phyloP scores from a whole-genome alignment of 768 basidiomycete species.

The Lepiota venenata region DNA sequence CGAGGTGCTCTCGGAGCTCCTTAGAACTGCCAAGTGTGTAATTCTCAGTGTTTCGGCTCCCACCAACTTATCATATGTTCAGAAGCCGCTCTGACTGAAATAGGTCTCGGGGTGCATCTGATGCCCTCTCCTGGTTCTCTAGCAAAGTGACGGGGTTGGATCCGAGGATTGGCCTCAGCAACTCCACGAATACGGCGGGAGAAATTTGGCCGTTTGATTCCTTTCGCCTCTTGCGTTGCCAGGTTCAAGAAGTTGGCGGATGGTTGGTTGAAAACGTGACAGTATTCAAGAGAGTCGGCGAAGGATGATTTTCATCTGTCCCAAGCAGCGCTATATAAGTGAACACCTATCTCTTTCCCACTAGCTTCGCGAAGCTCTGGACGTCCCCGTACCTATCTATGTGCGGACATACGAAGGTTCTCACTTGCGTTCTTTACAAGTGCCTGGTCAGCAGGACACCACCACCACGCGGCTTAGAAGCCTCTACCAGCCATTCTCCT shows the following conservation, averaged over 20 bases:
- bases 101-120: too few species aligned
- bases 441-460: constrained; percentile 2
- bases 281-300: too few species aligned
- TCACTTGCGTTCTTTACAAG: not conserved
- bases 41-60: too few species aligned
- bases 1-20: too few species aligned
- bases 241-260: too few species aligned
- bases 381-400: not conserved
- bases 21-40: too few species aligned
- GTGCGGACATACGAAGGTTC: not conserved
- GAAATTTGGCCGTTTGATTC: not conserved
- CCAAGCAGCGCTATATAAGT: not conserved
- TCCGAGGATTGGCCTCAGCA: constrained; percentile 9
- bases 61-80: not conserved
- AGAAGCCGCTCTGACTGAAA: not conserved
- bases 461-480: constrained; percentile 5
- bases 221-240: too few species aligned
- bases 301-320: too few species aligned
- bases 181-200: not conserved
- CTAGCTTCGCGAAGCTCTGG: not conserved
- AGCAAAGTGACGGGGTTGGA: not conserved
- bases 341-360: not conserved
- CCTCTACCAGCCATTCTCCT: not conserved
- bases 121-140: not conserved
- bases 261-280: too few species aligned